Evolutionary conservation across 2,329 filamentous ascomycete species (phyloP).

Genomic region (Epichloe festucae): DNA sequence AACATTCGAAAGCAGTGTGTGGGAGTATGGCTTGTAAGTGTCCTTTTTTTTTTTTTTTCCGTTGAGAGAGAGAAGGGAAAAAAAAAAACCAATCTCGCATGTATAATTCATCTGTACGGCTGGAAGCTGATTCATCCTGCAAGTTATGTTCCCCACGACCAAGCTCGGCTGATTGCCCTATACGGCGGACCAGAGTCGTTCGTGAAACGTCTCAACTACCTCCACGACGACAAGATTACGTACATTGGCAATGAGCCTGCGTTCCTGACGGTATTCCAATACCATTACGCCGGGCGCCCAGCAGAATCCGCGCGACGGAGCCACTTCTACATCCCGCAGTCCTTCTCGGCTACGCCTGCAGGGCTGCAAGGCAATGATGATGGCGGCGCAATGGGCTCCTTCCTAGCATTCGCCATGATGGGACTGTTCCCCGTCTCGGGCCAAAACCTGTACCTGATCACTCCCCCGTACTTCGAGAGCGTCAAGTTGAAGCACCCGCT

Average conservation of each 20-base stretch:
- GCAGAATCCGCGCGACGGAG: slow-evolving; percentile 38
- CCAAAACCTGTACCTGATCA: slow-evolving; percentile 60
- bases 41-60: too few species aligned
- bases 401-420: slow-evolving; percentile 54
- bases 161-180: slow-evolving; percentile 38
- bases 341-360: slow-evolving; percentile 43
- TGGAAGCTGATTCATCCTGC: background rate
- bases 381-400: slow-evolving; percentile 56
- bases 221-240: slow-evolving; percentile 50
- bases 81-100: too few species aligned
- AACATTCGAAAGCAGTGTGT: slow-evolving; percentile 59
- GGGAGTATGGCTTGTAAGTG: slow-evolving; percentile 58
- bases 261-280: slow-evolving; percentile 54
- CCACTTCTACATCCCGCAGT: slow-evolving; percentile 52
- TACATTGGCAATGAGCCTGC: slow-evolving; percentile 52
- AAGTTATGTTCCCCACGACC: slow-evolving; percentile 41
- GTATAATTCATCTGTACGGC: too few species aligned
- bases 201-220: slow-evolving; percentile 45
- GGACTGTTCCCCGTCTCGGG: slow-evolving; percentile 57
- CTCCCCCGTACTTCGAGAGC: slow-evolving; percentile 53
- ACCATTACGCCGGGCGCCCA: slow-evolving; percentile 55
- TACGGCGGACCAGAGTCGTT: slow-evolving; percentile 49
- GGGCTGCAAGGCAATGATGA: slow-evolving; percentile 62
- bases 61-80: too few species aligned
- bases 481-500: slow-evolving; percentile 43